Percentiles rank a stretch among this genome's conserved stretches.
Conservation (phyloP, 805 yeast genomes). For the Blastobotrys terrestris region DNA sequence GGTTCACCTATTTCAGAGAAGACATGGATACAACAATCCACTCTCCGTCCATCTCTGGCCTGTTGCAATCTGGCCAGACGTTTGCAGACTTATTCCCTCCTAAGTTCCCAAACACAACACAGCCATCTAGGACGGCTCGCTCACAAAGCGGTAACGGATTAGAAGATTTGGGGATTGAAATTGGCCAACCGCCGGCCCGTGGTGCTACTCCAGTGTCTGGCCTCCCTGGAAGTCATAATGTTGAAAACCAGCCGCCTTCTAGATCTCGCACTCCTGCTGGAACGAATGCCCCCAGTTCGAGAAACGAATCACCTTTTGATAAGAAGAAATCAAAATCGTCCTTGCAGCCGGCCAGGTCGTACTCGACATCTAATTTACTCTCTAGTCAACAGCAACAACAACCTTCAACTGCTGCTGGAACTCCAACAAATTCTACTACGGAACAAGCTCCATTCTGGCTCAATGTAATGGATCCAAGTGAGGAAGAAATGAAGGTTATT, state of each 20-base stretch:
- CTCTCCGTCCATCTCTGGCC: conserved; percentile 80
- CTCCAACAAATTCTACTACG: neutral
- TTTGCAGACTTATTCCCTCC: conserved; percentile 57
- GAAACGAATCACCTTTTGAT: neutral
- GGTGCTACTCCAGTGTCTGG: too few relatives aligned
- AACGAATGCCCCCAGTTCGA: neutral
- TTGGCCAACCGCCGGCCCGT: neutral
- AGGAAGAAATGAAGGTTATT: conserved; percentile 84
- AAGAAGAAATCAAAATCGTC: neutral
- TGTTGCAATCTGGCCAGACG: conserved; percentile 54
- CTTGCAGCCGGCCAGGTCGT: neutral
- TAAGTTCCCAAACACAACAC: neutral
- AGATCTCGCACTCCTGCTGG: conserved; percentile 11
- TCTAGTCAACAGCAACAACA: neutral
- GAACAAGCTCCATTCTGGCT: conserved; percentile 77
- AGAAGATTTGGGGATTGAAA: neutral
- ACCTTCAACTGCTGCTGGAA: neutral
- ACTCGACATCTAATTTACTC: too few relatives aligned
- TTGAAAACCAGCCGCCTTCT: neutral
- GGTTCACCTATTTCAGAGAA: conserved; percentile 91
- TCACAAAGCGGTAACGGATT: neutral
- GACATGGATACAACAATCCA: conserved; percentile 86
- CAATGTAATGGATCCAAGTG: conserved; percentile 92
- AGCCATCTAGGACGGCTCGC: neutral
- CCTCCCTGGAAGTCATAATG: too few relatives aligned